Conservation (phyloP, 164 flowering plant species). For the Santalum album region DNA sequence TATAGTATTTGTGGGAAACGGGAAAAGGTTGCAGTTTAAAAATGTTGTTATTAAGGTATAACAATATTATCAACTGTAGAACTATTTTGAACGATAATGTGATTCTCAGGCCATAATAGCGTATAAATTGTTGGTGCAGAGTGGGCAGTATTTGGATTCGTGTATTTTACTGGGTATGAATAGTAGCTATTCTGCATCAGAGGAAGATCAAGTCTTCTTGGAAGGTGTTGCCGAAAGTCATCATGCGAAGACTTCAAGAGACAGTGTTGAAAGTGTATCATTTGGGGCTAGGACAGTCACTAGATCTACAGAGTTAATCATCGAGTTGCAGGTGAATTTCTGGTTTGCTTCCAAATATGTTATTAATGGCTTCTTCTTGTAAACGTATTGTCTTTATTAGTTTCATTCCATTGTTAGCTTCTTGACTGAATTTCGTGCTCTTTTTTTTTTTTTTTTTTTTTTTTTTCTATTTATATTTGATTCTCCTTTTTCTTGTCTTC, state of each 20-base stretch:
- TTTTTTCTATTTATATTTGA: too few relatives aligned
- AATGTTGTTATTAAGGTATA: constrained; percentile 73
- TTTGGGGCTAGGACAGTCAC: constrained; percentile 24
- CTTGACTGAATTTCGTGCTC: not conserved
- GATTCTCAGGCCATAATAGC: not conserved
- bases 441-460: too few relatives aligned
- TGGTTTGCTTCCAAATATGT: not conserved
- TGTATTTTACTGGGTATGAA: constrained; percentile 67
- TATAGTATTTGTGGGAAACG: constrained; percentile 72
- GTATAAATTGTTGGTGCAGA: constrained; percentile 34
- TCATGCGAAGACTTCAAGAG: constrained; percentile 15
- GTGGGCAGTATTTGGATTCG: constrained; percentile 74
- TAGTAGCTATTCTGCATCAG: constrained; percentile 74
- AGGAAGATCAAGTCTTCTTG: constrained; percentile 57
- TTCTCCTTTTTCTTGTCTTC: too few relatives aligned
- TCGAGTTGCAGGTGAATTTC: constrained; percentile 72
- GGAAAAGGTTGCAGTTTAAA: constrained; percentile 71
- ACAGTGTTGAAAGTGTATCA: constrained; percentile 12
- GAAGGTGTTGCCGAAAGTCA: constrained; percentile 30
- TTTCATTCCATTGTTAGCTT: too few relatives aligned
- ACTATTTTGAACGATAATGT: too few relatives aligned
- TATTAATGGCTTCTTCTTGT: not conserved
- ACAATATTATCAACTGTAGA: not conserved
- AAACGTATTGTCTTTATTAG: too few relatives aligned
- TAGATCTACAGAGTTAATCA: constrained; percentile 37